Percentiles rank a stretch among this genome's conserved stretches.
Conservation (phyloP, 768 basidiomycete genomes). For the Mrakia blollopis region DNA sequence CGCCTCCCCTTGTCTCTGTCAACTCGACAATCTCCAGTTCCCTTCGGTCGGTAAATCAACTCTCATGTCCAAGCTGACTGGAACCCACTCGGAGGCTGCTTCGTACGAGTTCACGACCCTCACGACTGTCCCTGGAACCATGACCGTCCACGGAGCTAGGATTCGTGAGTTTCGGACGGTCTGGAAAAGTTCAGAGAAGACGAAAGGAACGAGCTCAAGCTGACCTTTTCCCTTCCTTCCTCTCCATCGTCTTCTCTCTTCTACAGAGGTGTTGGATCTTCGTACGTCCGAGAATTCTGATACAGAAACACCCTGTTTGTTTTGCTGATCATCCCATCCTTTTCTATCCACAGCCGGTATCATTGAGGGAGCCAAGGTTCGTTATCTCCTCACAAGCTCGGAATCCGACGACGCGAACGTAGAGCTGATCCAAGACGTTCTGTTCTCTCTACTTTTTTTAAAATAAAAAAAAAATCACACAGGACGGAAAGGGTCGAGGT, state of each 20-base stretch:
- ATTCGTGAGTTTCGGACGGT: slow-evolving; percentile 14
- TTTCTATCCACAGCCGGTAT: slow-evolving; percentile 66
- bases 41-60: slow-evolving; percentile 58
- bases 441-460: neutral
- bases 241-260: neutral
- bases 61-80: slow-evolving; percentile 90
- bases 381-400: neutral
- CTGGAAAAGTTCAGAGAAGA: neutral
- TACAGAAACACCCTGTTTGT: neutral
- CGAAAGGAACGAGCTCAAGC: neutral
- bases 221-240: neutral
- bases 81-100: slow-evolving; percentile 92
- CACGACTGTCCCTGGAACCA: slow-evolving; percentile 54
- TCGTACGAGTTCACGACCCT: slow-evolving; percentile 96
- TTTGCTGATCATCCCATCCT: neutral
- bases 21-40: slow-evolving; percentile 11
- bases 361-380: slow-evolving; percentile 82
- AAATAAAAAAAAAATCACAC: too few relatives aligned
- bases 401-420: neutral
- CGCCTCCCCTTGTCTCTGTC: neutral
- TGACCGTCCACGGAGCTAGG: slow-evolving; percentile 26
- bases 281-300: slow-evolving; percentile 29
- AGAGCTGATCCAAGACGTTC: neutral
- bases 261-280: slow-evolving; percentile 36
- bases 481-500: slow-evolving; percentile 88